phyloP scores from a whole-genome alignment of 2,329 filamentous ascomycete species.

The Penicillium digitatum region DNA sequence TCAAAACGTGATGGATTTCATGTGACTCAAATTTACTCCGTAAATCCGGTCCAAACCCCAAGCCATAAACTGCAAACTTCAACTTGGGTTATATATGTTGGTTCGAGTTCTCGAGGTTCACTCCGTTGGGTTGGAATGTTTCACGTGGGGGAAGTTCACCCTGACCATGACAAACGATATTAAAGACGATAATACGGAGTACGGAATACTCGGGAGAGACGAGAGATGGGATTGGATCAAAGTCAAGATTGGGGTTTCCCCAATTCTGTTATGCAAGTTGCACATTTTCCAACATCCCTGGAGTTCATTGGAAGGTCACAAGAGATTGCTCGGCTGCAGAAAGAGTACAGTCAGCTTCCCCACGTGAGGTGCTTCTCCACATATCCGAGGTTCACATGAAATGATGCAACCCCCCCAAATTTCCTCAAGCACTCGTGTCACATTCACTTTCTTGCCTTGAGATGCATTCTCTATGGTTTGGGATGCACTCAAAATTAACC shows the following conservation, averaged over 20 bases:
- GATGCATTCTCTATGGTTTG: constrained; percentile 1
- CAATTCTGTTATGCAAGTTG: not conserved
- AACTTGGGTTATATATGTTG: not conserved
- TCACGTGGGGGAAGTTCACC: not conserved
- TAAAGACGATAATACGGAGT: not conserved
- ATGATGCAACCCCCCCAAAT: constrained; percentile 18
- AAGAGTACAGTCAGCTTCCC: constrained; percentile 13
- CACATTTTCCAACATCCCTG: not conserved
- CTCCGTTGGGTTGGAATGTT: not conserved
- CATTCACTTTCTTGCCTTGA: constrained; percentile 1
- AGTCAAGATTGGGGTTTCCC: not conserved
- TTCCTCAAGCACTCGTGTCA: not conserved
- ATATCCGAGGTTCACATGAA: constrained; percentile 29
- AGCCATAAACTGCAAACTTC: not conserved
- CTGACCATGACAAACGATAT: not conserved
- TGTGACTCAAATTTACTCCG: not conserved
- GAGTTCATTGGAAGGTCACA: not conserved
- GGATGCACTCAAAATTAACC: not conserved
- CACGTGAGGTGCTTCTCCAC: constrained; percentile 21
- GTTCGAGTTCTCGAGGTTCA: not conserved
- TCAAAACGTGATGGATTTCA: constrained; percentile 5
- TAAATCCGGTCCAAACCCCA: not conserved
- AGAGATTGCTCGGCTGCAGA: not conserved
- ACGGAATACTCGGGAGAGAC: not conserved
- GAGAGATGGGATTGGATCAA: not conserved